phyloP scores from a whole-genome alignment of 257 asterid genomes.

The Solanum chmielewskii region DNA sequence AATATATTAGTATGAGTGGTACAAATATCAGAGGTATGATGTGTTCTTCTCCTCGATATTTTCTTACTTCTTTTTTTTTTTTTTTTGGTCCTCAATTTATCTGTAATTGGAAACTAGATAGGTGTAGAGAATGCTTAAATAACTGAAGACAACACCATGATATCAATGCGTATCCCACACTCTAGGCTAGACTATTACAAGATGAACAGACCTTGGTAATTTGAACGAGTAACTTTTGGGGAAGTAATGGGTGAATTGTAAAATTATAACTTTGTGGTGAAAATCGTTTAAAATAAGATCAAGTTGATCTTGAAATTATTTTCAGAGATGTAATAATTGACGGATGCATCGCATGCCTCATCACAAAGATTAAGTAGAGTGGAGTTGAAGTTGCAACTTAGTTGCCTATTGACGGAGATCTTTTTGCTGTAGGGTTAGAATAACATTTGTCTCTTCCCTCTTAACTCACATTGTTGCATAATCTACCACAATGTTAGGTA shows the following conservation, averaged over 20 bases:
- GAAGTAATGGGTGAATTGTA: neutral
- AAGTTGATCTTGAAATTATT: neutral
- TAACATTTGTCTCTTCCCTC: neutral
- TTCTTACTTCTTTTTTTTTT: neutral
- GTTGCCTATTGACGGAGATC: neutral
- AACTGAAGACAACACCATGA: neutral
- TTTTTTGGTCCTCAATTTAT: neutral
- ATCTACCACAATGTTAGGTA: conserved; percentile 27
- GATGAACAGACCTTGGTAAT: neutral
- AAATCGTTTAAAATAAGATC: neutral
- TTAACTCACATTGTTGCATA: neutral
- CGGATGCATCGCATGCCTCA: neutral
- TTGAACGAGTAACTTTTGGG: neutral
- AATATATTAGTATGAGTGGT: conserved; percentile 43
- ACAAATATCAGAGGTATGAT: conserved; percentile 60
- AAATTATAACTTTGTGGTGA: neutral
- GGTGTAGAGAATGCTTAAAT: neutral
- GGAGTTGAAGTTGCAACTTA: neutral
- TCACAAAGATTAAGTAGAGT: neutral
- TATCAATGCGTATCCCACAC: neutral
- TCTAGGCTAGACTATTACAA: neutral
- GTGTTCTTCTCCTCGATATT: neutral
- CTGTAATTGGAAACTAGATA: neutral
- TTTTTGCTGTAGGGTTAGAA: neutral
- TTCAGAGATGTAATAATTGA: neutral